Percentiles rank a stretch among this genome's conserved stretches.
Evolutionary conservation across 768 basidiomycete genomes (phyloP).

Genomic region (Dacryopinax spathularia): DNA sequence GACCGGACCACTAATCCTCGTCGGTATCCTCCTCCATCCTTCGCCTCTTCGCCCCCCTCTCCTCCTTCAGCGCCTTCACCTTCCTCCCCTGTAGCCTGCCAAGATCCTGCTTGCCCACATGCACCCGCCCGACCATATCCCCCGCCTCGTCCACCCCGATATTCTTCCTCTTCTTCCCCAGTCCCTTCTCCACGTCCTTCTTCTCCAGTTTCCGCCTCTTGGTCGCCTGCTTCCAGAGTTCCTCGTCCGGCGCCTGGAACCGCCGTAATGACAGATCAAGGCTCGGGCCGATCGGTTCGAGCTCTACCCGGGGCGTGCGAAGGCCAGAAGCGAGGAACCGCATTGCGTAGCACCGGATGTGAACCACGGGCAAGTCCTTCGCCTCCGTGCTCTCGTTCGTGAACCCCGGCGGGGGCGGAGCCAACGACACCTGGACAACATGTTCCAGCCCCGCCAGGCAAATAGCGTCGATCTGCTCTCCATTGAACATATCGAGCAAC

Average conservation of each 20-base stretch:
- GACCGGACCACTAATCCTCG: no score
- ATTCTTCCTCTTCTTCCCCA: conserved; percentile 91
- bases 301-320: conserved; percentile 64
- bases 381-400: conserved; percentile 27
- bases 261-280: conserved; percentile 72
- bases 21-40: conserved; percentile 15
- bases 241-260: conserved; percentile 57
- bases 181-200: conserved; percentile 66
- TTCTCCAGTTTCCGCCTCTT: conserved; percentile 79
- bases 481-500: conserved; percentile 82
- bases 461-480: conserved; percentile 68
- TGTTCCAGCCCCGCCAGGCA: conserved; percentile 74
- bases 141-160: conserved; percentile 97
- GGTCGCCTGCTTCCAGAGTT: conserved; percentile 67
- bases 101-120: conserved; percentile 81
- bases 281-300: conserved; percentile 81
- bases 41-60: conserved; percentile 10
- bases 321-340: conserved; percentile 61
- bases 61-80: conserved; percentile 80
- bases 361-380: conserved; percentile 55
- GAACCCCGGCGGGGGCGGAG: conserved; percentile 44
- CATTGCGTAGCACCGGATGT: conserved; percentile 75
- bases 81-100: conserved; percentile 75
- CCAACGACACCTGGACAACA: conserved; percentile 68
- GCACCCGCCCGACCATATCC: conserved; percentile 78